These are phyloP conservation scores for Phytopythium ostracodes DNA, from an alignment of 352 stramenopile genomes.

Conservation along the genomic window DNA sequence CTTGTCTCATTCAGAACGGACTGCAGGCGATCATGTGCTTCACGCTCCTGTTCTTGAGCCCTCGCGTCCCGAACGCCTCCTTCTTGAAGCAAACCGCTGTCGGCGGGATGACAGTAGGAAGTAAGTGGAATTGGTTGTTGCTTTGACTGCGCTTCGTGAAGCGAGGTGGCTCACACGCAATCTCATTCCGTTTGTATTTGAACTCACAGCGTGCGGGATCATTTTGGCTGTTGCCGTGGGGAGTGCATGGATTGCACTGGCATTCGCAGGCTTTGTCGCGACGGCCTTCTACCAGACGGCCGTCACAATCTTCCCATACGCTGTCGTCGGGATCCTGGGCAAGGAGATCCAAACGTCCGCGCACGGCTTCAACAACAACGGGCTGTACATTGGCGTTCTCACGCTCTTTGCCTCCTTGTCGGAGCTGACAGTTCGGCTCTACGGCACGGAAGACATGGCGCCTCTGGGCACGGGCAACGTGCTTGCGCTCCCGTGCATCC, in stretches of 20 bases:
- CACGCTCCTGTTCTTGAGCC: conserved; percentile 49
- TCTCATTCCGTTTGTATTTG: not conserved
- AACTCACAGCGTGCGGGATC: conserved; percentile 36
- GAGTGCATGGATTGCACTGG: conserved; percentile 33
- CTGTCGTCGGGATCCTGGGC: conserved; percentile 76
- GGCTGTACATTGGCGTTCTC: conserved; percentile 69
- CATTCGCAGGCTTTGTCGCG: conserved; percentile 50
- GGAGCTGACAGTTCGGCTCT: conserved; percentile 69
- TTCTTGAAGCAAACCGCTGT: conserved; percentile 50
- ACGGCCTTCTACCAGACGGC: conserved; percentile 63
- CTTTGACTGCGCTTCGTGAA: not conserved
- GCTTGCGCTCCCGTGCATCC: conserved; percentile 50
- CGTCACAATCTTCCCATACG: conserved; percentile 68
- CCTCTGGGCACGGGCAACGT: conserved; percentile 58
- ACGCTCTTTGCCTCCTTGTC: conserved; percentile 61
- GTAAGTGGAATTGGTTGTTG: conserved; percentile 17
- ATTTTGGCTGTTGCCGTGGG: conserved; percentile 49
- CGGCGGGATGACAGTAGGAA: conserved; percentile 38
- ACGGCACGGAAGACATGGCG: conserved; percentile 61
- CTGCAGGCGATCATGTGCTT: conserved; percentile 52
- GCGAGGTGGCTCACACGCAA: not conserved
- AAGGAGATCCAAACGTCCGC: conserved; percentile 66
- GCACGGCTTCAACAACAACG: conserved; percentile 80
- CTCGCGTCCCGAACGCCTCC: conserved; percentile 37
- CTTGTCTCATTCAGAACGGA: conserved; percentile 32